A percentile compares a stretch with the other conserved stretches of the same genome.
Evolutionary conservation across 129 eudicot species (phyloP).

Genomic region (Calendula officinalis): DNA sequence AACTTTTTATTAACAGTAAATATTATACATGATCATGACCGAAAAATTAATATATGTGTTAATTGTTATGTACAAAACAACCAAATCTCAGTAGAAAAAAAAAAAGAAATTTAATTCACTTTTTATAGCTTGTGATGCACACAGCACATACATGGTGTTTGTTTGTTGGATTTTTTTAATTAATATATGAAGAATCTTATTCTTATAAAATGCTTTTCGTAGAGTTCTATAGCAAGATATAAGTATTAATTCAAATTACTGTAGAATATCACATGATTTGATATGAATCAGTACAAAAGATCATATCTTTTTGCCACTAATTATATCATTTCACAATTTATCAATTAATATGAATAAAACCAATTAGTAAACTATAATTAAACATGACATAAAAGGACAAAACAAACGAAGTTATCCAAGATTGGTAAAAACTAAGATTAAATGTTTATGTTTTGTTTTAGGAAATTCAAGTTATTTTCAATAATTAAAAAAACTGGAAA

Average conservation of each 20-base stretch:
- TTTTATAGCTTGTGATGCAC: too few species aligned
- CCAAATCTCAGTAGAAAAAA: too few species aligned
- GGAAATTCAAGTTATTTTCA: neutral
- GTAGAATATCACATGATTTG: neutral
- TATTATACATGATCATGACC: neutral
- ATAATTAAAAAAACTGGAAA: too few species aligned
- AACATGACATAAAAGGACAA: neutral
- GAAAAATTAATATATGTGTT: too few species aligned
- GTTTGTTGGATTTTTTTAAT: constrained; percentile 8
- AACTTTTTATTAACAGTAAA: neutral
- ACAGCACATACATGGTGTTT: too few species aligned
- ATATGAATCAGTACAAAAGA: neutral
- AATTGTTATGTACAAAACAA: too few species aligned
- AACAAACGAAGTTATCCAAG: neutral
- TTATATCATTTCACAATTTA: neutral
- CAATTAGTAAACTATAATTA: neutral
- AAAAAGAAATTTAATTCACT: too few species aligned
- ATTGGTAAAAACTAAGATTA: neutral
- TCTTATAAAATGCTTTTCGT: constrained; percentile 12
- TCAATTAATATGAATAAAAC: neutral
- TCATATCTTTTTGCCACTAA: neutral
- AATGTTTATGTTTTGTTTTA: neutral
- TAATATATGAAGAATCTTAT: constrained; percentile 27
- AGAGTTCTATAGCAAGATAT: neutral
- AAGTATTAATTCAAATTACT: constrained; percentile 3